phyloP scores from a whole-genome alignment of 352 stramenopile genomes.

The Phytophthora pluvialis region DNA sequence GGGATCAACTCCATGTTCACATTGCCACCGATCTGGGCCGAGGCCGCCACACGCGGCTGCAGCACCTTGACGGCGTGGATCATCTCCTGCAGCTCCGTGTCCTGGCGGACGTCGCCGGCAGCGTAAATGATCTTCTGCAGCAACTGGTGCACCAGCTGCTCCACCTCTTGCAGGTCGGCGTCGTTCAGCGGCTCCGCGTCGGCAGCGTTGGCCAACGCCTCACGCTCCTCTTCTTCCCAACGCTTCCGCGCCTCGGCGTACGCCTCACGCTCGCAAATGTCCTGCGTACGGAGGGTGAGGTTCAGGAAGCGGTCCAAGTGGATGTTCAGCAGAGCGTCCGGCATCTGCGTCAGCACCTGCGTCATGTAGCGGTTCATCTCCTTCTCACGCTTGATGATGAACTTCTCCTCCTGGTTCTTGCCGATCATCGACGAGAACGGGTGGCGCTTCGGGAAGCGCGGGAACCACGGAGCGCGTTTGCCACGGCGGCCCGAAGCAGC shows the following conservation, averaged over 20 bases:
- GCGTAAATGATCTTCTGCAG: slow-evolving; percentile 91
- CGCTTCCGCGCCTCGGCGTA: slow-evolving; percentile 88
- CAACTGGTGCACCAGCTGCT: slow-evolving; percentile 88
- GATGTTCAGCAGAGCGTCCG: slow-evolving; percentile 86
- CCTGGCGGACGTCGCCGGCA: slow-evolving; percentile 84
- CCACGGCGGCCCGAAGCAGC: slow-evolving; percentile 82
- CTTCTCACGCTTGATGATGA: slow-evolving; percentile 92
- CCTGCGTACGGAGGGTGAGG: slow-evolving; percentile 82
- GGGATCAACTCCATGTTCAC: slow-evolving; percentile 91
- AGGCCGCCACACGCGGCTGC: slow-evolving; percentile 80
- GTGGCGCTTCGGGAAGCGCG: slow-evolving; percentile 89
- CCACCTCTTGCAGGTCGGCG: slow-evolving; percentile 88
- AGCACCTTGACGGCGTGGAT: slow-evolving; percentile 91
- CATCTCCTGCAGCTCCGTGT: slow-evolving; percentile 91
- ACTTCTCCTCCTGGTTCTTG: slow-evolving; percentile 93
- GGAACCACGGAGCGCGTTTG: slow-evolving; percentile 91
- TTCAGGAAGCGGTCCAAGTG: slow-evolving; percentile 93
- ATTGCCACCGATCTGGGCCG: slow-evolving; percentile 85
- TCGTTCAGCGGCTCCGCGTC: slow-evolving; percentile 88
- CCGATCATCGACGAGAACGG: slow-evolving; percentile 91
- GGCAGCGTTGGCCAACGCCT: slow-evolving; percentile 84
- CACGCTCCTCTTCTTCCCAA: slow-evolving; percentile 90
- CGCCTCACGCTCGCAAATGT: slow-evolving; percentile 89
- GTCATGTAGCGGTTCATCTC: slow-evolving; percentile 93
- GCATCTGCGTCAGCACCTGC: slow-evolving; percentile 91